Evolutionary conservation across 176 grass and related monocot genomes (phyloP).

Genomic region (Oryza glaberrima): DNA sequence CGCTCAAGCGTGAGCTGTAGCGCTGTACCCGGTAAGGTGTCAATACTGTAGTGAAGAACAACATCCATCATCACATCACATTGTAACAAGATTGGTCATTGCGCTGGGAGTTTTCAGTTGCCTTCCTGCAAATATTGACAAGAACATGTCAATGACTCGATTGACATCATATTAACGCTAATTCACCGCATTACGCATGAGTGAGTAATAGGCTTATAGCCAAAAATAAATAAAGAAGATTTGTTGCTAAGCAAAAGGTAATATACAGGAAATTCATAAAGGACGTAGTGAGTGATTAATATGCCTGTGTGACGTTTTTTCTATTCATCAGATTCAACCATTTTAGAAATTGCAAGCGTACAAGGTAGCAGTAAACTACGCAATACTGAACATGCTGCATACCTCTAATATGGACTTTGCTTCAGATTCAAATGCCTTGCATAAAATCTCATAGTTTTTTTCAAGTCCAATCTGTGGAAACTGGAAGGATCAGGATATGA

Average conservation of each 20-base stretch:
- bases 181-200: background rate
- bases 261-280: background rate
- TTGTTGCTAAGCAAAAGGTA: background rate
- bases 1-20: background rate
- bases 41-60: background rate
- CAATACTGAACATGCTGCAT: background rate
- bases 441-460: conserved; percentile 85
- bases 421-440: conserved; percentile 80
- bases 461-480: conserved; percentile 61
- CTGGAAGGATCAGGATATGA: background rate
- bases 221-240: background rate
- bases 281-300: background rate
- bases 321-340: background rate
- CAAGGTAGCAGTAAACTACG: conserved; percentile 1
- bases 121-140: conserved; percentile 27
- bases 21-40: background rate
- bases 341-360: background rate
- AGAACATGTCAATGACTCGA: background rate
- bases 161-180: background rate
- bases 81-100: background rate
- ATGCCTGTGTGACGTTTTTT: background rate
- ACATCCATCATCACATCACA: background rate
- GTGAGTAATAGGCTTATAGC: background rate
- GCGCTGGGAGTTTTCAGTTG: background rate
- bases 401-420: conserved; percentile 83